phyloP scores from a whole-genome alignment of 164 flowering plant species.

The Taxillus chinensis region DNA sequence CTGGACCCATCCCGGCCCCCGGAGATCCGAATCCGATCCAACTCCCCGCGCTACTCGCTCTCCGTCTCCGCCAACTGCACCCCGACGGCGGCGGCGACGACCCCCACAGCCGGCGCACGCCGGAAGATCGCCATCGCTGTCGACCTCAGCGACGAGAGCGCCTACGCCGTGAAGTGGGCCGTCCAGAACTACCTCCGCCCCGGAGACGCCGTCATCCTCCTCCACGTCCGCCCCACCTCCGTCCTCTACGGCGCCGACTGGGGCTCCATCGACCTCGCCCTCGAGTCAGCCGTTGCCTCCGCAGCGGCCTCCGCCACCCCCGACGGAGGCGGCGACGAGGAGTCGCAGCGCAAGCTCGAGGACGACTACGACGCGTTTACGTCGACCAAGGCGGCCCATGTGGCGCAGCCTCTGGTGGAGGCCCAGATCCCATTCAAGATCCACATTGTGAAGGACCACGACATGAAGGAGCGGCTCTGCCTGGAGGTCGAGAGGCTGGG shows the following conservation, averaged over 20 bases:
- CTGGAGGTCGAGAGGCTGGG: slow-evolving; percentile 76
- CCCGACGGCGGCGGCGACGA: not conserved
- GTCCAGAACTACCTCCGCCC: slow-evolving; percentile 78
- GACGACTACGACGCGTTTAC: slow-evolving; percentile 58
- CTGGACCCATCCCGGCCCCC: slow-evolving; percentile 2
- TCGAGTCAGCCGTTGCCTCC: slow-evolving; percentile 16
- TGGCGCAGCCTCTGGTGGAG: slow-evolving; percentile 50
- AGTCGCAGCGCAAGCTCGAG: slow-evolving; percentile 43
- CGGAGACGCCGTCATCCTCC: slow-evolving; percentile 64
- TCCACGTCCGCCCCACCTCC: slow-evolving; percentile 68
- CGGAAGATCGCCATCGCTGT: slow-evolving; percentile 71
- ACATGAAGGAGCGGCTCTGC: slow-evolving; percentile 74
- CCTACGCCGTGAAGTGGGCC: slow-evolving; percentile 77
- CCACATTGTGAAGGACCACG: slow-evolving; percentile 76
- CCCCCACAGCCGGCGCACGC: slow-evolving; percentile 30
- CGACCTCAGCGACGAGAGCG: slow-evolving; percentile 77
- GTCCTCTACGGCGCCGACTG: slow-evolving; percentile 80
- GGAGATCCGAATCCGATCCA: slow-evolving; percentile 20
- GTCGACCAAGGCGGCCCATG: slow-evolving; percentile 29
- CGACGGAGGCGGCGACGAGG: slow-evolving; percentile 11
- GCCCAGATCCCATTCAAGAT: slow-evolving; percentile 52
- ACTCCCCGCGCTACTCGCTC: slow-evolving; percentile 36
- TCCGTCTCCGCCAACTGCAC: slow-evolving; percentile 12
- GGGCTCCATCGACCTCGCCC: slow-evolving; percentile 23
- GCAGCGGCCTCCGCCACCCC: slow-evolving; percentile 13